Conservation (phyloP, 371 early-diverging fungal genomes). For the Mucor saturninus region DNA sequence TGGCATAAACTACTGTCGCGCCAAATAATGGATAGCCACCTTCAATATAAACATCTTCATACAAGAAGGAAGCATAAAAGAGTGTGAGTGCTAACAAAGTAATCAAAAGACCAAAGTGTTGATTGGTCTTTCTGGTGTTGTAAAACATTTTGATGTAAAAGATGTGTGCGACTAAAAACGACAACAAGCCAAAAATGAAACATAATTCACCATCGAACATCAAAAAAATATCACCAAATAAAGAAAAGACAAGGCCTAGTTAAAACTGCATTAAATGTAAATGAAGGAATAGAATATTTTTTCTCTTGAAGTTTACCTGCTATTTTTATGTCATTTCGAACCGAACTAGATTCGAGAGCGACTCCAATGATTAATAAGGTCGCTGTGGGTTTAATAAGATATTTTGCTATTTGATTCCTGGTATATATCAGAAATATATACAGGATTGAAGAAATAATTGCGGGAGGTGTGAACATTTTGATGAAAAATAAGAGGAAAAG, state of each 20-base stretch:
- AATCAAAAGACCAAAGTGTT: background rate
- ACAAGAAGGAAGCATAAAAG: slow-evolving; percentile 8
- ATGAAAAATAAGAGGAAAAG: background rate
- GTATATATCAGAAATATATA: slow-evolving; percentile 12
- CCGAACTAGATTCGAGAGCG: slow-evolving; percentile 2
- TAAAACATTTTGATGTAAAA: slow-evolving; percentile 21
- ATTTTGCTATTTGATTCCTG: slow-evolving; percentile 5
- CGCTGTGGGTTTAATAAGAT: slow-evolving; percentile 16
- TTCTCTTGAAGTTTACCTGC: background rate
- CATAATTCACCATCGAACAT: slow-evolving; percentile 16
- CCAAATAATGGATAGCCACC: slow-evolving; percentile 12
- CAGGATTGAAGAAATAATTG: slow-evolving; percentile 1
- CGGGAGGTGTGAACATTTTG: background rate
- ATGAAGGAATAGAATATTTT: background rate
- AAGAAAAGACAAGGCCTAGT: slow-evolving; percentile 15
- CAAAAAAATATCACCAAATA: slow-evolving; percentile 21
- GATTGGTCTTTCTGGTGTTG: slow-evolving; percentile 4
- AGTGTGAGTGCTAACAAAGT: slow-evolving; percentile 1
- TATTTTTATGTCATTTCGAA: slow-evolving; percentile 7
- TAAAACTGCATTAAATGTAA: background rate
- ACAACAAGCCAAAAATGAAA: slow-evolving; percentile 13
- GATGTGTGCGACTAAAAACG: slow-evolving; percentile 20
- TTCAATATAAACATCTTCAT: background rate
- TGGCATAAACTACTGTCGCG: slow-evolving; percentile 16
- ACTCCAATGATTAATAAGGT: slow-evolving; percentile 20